These are phyloP conservation scores for Clarireedia sp. DNA, from an alignment of 2,329 filamentous ascomycete species.

Conservation along the genomic window DNA sequence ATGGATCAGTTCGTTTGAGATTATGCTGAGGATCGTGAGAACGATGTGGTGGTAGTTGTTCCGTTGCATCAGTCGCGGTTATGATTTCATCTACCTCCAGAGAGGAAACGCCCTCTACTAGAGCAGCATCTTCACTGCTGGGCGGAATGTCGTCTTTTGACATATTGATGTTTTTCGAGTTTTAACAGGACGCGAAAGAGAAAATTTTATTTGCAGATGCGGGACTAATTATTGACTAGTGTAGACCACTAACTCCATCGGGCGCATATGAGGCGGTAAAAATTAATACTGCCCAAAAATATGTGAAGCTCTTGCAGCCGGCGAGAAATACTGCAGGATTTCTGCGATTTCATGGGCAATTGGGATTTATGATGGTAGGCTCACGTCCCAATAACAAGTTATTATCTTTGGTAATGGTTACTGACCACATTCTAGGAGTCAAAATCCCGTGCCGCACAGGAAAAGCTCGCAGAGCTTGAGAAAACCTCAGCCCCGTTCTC, in stretches of 20 bases:
- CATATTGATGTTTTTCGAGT: background rate
- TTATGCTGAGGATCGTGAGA: constrained; percentile 47
- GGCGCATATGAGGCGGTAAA: background rate
- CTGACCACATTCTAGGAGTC: constrained; percentile 17
- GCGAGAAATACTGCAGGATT: too few relatives aligned
- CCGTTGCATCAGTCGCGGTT: constrained; percentile 14
- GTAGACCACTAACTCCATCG: background rate
- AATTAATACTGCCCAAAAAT: background rate
- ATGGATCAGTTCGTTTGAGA: constrained; percentile 82
- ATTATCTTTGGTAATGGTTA: background rate
- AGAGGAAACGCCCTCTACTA: background rate
- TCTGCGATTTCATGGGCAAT: background rate
- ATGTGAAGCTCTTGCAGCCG: too few relatives aligned
- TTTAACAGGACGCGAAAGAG: background rate
- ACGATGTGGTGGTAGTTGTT: constrained; percentile 22
- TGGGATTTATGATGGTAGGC: background rate
- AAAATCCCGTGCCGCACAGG: constrained; percentile 27
- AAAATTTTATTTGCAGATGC: background rate
- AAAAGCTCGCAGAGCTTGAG: constrained; percentile 27
- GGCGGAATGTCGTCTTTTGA: background rate
- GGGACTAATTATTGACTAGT: background rate
- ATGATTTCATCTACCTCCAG: constrained; percentile 17
- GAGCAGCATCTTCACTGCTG: background rate
- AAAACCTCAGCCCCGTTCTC: constrained; percentile 29
- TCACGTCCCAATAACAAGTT: background rate